phyloP scores from a whole-genome alignment of 768 basidiomycete species.

The Suillus discolor region DNA sequence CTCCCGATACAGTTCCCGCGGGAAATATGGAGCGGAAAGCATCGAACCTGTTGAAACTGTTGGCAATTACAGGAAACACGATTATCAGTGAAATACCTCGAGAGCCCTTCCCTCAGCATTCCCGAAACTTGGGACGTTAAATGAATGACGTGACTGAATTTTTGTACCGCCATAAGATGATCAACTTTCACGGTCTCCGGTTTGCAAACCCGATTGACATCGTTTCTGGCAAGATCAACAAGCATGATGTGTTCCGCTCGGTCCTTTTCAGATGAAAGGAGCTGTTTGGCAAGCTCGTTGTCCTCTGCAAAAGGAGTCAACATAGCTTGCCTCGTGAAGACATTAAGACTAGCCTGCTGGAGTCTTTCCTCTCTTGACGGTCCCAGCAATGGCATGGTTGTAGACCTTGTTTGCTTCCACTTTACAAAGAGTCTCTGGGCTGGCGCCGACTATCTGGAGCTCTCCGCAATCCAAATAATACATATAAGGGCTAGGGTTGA shows the following conservation, averaged over 20 bases:
- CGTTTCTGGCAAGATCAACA: constrained; percentile 96
- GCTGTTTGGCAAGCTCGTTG: constrained; percentile 67
- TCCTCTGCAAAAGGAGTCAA: constrained; percentile 69
- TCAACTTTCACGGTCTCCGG: constrained; percentile 96
- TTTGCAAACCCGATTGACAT: constrained; percentile 96
- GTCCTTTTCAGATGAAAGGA: constrained; percentile 89
- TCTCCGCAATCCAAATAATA: constrained; percentile 96
- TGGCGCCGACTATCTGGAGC: constrained; percentile 95
- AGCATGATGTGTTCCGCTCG: constrained; percentile 99
- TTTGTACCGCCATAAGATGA: constrained; percentile 89
- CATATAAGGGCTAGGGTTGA: constrained; percentile 99
- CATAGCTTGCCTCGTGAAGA: constrained; percentile 7
- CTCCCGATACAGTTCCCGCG: constrained; percentile 97
- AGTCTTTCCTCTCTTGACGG: constrained; percentile 84
- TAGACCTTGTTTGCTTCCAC: constrained; percentile 90
- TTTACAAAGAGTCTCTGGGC: constrained; percentile 96
- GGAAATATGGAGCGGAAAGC: constrained; percentile 99
- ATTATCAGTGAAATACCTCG: constrained; percentile 53
- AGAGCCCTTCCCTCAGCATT: constrained; percentile 74
- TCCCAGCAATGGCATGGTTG: constrained; percentile 98
- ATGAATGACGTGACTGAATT: constrained; percentile 98
- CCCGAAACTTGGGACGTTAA: constrained; percentile 96
- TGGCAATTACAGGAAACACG: constrained; percentile 2
- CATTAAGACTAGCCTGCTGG: constrained; percentile 64
- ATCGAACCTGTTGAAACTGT: constrained; percentile 69